These are phyloP conservation scores for Alternaria triticina DNA, from an alignment of 2,329 filamentous ascomycete genomes.

Conservation along the genomic window DNA sequence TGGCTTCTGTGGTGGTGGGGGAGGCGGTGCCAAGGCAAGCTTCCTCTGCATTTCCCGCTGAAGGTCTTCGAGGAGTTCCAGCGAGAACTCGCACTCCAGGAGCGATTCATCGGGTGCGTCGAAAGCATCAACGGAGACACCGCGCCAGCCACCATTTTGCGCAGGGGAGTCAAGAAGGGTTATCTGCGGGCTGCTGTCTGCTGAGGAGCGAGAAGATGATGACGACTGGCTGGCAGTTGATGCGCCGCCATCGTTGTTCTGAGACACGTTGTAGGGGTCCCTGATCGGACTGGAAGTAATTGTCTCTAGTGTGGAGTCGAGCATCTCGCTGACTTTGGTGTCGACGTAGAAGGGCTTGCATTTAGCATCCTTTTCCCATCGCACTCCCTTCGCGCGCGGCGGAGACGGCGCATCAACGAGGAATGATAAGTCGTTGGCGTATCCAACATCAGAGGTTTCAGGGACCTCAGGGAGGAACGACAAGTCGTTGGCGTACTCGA, in stretches of 20 bases:
- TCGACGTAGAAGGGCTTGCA: slow-evolving; percentile 28
- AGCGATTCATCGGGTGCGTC: slow-evolving; percentile 25
- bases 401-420: slow-evolving; percentile 21
- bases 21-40: slow-evolving; percentile 14
- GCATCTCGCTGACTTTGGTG: slow-evolving; percentile 29
- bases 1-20: slow-evolving; percentile 19
- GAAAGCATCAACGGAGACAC: slow-evolving; percentile 18
- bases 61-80: slow-evolving; percentile 28
- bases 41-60: slow-evolving; percentile 21
- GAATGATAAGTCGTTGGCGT: slow-evolving; percentile 23
- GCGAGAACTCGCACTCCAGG: slow-evolving; percentile 25
- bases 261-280: slow-evolving; percentile 9
- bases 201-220: neutral
- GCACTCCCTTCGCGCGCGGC: slow-evolving; percentile 13
- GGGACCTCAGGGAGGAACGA: slow-evolving; percentile 20
- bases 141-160: slow-evolving; percentile 13
- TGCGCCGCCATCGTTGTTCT: slow-evolving; percentile 7
- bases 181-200: neutral
- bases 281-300: slow-evolving; percentile 19
- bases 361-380: slow-evolving; percentile 17
- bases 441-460: slow-evolving; percentile 5
- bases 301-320: slow-evolving; percentile 27
- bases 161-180: neutral
- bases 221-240: neutral
- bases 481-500: slow-evolving; percentile 21